These are phyloP conservation scores for Akanthomyces dipterigenus DNA, from an alignment of 2,329 filamentous ascomycete species.

Conservation along the genomic window DNA sequence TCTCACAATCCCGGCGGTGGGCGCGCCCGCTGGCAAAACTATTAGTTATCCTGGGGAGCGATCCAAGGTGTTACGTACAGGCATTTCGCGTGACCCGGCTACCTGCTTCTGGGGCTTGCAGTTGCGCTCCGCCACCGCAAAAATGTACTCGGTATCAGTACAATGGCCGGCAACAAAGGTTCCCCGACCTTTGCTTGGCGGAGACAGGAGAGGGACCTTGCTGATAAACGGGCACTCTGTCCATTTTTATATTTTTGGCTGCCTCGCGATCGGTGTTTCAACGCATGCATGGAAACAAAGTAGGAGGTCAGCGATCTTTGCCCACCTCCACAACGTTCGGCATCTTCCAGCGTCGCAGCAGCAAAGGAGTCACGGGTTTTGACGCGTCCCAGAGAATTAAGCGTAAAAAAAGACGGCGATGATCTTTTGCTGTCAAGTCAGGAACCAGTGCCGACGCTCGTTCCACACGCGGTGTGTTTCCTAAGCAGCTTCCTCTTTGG, in stretches of 20 bases:
- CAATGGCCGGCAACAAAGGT: not conserved
- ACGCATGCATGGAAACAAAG: too few relatives aligned
- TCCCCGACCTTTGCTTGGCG: not conserved
- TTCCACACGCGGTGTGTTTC: not conserved
- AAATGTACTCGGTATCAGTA: too few relatives aligned
- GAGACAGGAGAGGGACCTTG: too few relatives aligned
- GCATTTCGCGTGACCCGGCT: not conserved
- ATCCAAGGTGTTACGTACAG: not conserved
- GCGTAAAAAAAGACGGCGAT: conserved; percentile 1
- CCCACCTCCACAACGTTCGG: not conserved
- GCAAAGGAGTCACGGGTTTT: not conserved
- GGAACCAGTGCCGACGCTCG: not conserved
- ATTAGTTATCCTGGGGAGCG: not conserved
- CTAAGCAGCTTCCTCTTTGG: conserved; percentile 9
- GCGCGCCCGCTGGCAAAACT: too few relatives aligned
- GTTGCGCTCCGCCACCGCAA: not conserved
- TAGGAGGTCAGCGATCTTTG: too few relatives aligned
- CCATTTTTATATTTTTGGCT: too few relatives aligned
- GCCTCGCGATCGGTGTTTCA: not conserved
- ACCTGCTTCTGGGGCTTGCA: not conserved
- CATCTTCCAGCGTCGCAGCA: not conserved
- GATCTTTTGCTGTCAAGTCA: not conserved
- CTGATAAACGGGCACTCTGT: too few relatives aligned
- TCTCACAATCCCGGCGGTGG: too few relatives aligned
- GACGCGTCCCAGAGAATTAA: not conserved